Percentiles rank a stretch among this genome's conserved stretches.
These are phyloP conservation scores for Solanum bukasovii DNA, from an alignment of 257 asterid genomes.

Conservation along the genomic window DNA sequence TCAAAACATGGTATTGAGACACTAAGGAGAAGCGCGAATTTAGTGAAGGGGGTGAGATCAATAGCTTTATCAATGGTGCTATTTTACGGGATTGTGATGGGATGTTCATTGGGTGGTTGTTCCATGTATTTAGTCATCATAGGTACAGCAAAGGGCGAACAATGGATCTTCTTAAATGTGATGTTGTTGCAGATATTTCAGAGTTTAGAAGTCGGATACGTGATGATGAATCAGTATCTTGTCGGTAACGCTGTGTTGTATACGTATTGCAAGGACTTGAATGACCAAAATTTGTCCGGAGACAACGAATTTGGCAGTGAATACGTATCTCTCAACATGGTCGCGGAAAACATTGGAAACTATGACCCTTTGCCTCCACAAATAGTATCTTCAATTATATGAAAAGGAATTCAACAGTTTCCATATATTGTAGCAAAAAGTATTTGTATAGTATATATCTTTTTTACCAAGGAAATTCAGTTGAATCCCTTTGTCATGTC, in stretches of 20 bases:
- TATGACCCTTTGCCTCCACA: not conserved
- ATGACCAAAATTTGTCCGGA: not conserved
- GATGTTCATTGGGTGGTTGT: conserved; percentile 27
- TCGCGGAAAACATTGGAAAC: accelerated
- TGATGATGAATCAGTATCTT: not conserved
- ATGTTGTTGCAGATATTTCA: not conserved
- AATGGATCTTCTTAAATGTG: not conserved
- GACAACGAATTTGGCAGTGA: too few relatives aligned
- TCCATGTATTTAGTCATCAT: not conserved
- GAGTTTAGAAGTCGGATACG: not conserved
- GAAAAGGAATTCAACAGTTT: too few relatives aligned
- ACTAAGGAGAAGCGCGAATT: not conserved
- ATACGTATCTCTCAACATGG: too few relatives aligned
- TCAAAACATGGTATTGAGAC: not conserved
- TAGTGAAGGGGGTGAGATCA: not conserved
- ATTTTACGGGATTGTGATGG: conserved; percentile 25
- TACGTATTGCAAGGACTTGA: not conserved
- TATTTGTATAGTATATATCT: too few relatives aligned
- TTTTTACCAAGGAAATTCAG: too few relatives aligned
- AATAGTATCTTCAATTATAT: not conserved
- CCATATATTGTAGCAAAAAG: too few relatives aligned
- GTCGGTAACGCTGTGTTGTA: not conserved
- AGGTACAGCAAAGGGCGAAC: conserved; percentile 8
- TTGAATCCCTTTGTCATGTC: too few relatives aligned
- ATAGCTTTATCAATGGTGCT: not conserved